These are phyloP conservation scores for Pharus latifolius DNA, from an alignment of 176 grass and related monocot genomes.

Conservation along the genomic window DNA sequence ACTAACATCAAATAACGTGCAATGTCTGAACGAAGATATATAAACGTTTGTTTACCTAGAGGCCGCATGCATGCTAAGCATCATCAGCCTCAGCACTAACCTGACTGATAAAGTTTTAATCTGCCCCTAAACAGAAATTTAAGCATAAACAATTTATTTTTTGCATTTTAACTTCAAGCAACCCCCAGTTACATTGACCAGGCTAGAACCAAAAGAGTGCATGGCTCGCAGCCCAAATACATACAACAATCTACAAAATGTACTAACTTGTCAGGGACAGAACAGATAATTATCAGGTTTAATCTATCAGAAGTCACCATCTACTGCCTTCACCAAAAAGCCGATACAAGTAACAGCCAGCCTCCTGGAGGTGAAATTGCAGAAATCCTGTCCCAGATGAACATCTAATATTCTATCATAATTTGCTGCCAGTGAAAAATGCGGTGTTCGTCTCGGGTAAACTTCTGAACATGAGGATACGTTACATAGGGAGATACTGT, in stretches of 20 bases:
- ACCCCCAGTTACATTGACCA: constrained; percentile 7
- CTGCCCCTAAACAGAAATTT: too few relatives aligned
- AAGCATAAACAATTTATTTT: not conserved
- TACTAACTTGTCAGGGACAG: not conserved
- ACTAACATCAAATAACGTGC: too few relatives aligned
- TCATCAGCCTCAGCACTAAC: too few relatives aligned
- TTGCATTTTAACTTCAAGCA: not conserved
- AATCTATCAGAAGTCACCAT: not conserved
- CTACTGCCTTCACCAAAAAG: not conserved
- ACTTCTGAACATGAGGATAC: not conserved
- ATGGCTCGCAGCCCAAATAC: not conserved
- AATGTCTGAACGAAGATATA: too few relatives aligned
- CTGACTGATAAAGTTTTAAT: too few relatives aligned
- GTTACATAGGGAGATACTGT: not conserved
- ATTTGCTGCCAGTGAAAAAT: not conserved
- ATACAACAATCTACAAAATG: not conserved
- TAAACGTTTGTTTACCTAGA: too few relatives aligned
- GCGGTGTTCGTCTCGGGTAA: not conserved
- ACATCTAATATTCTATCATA: not conserved
- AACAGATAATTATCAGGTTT: not conserved
- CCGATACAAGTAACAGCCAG: not conserved
- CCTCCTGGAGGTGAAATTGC: not conserved
- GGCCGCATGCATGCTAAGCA: too few relatives aligned
- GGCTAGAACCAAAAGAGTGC: not conserved
- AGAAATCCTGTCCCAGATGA: not conserved